Evolutionary conservation across 441 rosid species (phyloP).

Genomic region (Gossypium laxum): DNA sequence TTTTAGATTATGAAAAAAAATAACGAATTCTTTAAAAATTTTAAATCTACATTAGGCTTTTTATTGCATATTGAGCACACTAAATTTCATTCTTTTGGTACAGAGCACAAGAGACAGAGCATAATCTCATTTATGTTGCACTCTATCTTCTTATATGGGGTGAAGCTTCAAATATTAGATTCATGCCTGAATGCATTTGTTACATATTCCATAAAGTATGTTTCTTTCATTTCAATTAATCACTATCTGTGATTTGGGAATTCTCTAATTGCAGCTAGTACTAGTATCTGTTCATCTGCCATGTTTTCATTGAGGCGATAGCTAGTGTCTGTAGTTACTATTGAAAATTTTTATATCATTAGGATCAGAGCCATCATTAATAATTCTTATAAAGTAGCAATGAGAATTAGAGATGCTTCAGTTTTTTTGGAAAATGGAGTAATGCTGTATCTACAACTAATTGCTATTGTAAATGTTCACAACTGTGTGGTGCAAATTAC

Average conservation of each 20-base stretch:
- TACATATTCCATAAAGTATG: constrained; percentile 91
- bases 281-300: not conserved
- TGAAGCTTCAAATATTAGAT: constrained; percentile 93
- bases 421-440: not conserved
- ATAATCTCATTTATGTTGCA: constrained; percentile 61
- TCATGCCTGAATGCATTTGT: constrained; percentile 99
- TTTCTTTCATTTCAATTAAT: constrained; percentile 9
- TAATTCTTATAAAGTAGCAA: not conserved
- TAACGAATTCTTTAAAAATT: not conserved
- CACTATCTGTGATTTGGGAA: not conserved
- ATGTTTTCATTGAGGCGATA: not conserved
- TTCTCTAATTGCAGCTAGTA: not conserved
- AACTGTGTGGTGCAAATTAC: not conserved
- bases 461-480: not conserved
- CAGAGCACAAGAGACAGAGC: constrained; percentile 15
- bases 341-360: not conserved
- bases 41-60: not conserved
- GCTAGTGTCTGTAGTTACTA: not conserved
- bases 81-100: constrained; percentile 11
- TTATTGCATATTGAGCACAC: not conserved
- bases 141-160: constrained; percentile 99
- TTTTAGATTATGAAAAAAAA: constrained; percentile 4
- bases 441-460: constrained; percentile 2
- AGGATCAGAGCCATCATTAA: not conserved
- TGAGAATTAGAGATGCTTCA: constrained; percentile 1